phyloP scores from a whole-genome alignment of 1,284 basidiomycete genomes.

The Ganoderma multipileum region DNA sequence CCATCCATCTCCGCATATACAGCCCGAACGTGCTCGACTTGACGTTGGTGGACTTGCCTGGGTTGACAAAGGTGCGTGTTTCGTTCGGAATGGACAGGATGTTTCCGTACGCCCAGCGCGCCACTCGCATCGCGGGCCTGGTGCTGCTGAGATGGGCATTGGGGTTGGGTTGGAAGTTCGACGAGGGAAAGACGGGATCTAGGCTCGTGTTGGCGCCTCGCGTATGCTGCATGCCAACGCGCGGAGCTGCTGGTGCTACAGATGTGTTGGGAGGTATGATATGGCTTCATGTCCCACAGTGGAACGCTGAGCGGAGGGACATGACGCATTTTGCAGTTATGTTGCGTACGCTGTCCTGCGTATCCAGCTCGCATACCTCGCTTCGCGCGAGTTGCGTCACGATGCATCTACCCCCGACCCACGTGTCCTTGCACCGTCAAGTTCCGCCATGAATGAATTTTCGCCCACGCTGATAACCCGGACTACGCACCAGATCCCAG shows the following conservation, averaged over 20 bases:
- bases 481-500: slow-evolving; percentile 71
- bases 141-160: neutral
- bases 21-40: slow-evolving; percentile 95
- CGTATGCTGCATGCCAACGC: neutral
- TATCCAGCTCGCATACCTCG: neutral
- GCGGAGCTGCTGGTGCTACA: neutral
- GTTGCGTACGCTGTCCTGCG: neutral
- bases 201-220: neutral
- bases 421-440: neutral
- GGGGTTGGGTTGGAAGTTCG: neutral
- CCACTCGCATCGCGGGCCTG: neutral
- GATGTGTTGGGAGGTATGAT: neutral
- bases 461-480: slow-evolving; percentile 3
- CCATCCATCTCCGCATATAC: slow-evolving; percentile 94
- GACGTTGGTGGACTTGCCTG: slow-evolving; percentile 95
- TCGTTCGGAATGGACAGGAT: neutral
- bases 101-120: neutral
- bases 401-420: neutral
- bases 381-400: neutral
- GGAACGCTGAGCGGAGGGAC: neutral
- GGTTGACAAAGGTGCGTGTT: slow-evolving; percentile 85
- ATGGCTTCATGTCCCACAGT: neutral
- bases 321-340: neutral
- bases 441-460: neutral
- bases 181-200: neutral